phyloP scores from a whole-genome alignment of 768 basidiomycete species.

The Suillus subaureus region DNA sequence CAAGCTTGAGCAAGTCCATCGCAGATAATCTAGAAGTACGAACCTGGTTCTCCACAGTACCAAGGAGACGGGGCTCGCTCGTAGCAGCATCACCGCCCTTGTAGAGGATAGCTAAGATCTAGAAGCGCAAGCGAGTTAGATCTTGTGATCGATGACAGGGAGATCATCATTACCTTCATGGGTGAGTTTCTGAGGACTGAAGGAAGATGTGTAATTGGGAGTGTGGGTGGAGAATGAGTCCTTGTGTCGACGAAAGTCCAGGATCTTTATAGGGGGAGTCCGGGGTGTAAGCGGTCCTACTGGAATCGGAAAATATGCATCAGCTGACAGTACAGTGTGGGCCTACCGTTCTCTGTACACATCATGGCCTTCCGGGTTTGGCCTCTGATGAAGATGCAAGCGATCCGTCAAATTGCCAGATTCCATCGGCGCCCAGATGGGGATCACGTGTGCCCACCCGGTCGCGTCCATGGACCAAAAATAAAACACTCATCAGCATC shows the following conservation, averaged over 20 bases:
- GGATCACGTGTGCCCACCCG: constrained; percentile 16
- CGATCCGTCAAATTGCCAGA: background rate
- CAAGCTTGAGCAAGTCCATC: background rate
- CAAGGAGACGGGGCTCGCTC: constrained; percentile 75
- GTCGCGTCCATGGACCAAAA: constrained; percentile 1
- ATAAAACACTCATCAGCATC: background rate
- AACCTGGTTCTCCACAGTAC: constrained; percentile 78
- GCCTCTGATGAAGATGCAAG: constrained; percentile 3
- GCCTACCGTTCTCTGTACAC: background rate
- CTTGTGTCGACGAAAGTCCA: background rate
- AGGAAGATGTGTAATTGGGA: constrained; percentile 9
- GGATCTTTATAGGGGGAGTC: constrained; percentile 22
- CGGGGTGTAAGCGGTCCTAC: constrained; percentile 10
- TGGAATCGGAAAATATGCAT: constrained; percentile 12
- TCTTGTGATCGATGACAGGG: background rate
- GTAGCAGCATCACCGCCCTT: constrained; percentile 64
- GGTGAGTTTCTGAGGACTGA: constrained; percentile 9
- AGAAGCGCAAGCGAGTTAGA: constrained; percentile 13
- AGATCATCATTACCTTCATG: constrained; percentile 45
- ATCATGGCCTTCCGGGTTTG: constrained; percentile 11
- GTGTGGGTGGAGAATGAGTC: constrained; percentile 15
- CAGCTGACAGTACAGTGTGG: constrained; percentile 19
- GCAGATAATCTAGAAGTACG: background rate
- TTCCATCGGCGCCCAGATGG: constrained; percentile 1
- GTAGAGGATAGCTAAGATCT: constrained; percentile 79